These are phyloP conservation scores for Mortierella sp. DNA, from an alignment of 371 early-diverging fungal species.

Conservation along the genomic window DNA sequence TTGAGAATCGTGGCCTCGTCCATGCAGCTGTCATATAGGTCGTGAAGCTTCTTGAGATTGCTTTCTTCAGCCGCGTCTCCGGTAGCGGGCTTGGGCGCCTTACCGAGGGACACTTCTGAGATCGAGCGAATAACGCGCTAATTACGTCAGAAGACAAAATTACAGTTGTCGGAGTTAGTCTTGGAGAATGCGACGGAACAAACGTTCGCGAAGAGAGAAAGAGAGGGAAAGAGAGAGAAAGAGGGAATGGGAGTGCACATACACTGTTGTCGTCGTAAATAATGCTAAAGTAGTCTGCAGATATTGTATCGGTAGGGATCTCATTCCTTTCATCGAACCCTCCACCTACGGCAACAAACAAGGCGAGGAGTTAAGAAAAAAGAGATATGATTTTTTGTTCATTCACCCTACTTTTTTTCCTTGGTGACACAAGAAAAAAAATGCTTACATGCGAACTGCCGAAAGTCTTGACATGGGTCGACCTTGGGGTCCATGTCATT, in stretches of 20 bases:
- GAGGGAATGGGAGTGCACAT: neutral
- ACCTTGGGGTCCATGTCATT: constrained; percentile 60
- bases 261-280: constrained; percentile 62
- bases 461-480: constrained; percentile 71
- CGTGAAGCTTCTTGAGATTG: constrained; percentile 65
- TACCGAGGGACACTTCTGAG: constrained; percentile 16
- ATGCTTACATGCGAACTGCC: constrained; percentile 66
- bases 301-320: constrained; percentile 66
- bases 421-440: neutral
- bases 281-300: constrained; percentile 55
- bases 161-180: too few relatives aligned
- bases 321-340: constrained; percentile 62
- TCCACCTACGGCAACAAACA: constrained; percentile 55
- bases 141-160: neutral
- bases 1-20: constrained; percentile 60
- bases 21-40: constrained; percentile 68
- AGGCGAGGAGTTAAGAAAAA: neutral
- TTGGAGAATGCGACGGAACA: neutral
- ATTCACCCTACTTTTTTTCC: too few relatives aligned
- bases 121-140: constrained; percentile 50
- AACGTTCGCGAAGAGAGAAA: neutral
- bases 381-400: too few relatives aligned
- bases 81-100: constrained; percentile 31
- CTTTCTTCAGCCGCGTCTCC: constrained; percentile 57
- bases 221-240: too few relatives aligned